Evolutionary conservation across 352 stramenopile species (phyloP), one percentile per base, ranked within the genome.

Genomic region (Pythium rishiriense): DNA sequence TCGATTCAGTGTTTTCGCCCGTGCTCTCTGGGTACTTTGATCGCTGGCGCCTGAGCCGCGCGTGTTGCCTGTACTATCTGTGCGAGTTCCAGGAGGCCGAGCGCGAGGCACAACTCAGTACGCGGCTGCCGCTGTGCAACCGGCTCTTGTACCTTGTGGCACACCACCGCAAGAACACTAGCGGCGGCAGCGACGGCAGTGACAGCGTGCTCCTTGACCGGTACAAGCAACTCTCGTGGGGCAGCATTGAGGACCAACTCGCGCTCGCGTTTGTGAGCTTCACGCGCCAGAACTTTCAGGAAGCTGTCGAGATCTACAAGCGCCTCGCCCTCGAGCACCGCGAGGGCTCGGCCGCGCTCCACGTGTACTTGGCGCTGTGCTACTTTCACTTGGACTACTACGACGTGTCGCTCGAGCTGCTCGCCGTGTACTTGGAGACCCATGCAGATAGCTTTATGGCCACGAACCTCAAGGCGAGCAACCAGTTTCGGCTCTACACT

Each of bases 181-280:
- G 31, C 24, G 48, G 64, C 8, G 56, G 58, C 3, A 28, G 46
- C 17, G 55, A 57, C 5, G 57, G 57, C 24, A n/a, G n/a, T n/a
- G 64, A 97, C 43, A 87, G 92, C 41, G 61, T 97, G 9, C 81
- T 98, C 39, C 70, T 93, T 26, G 94, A 98, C 67, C 90, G 65
- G 15, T 85, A 86, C 54, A 63, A 81, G 31, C 73, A 81, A 14
- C 69, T 89, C 19, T 73, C 72, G 3, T 21, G 62, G 8, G 70
- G 52, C 3, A 52, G 64, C 12, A 42, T 67, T 4, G 62, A 73
- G 31, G 76, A 88, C 24, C 73, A 84, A 22, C 52, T 88, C 21
- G 69, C 80, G 3, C 22, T 88, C 6, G 76, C 79, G 50, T 73
- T 72, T 25, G 70, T 73, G 19, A 84, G 73, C 62, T 79, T 82